Evolutionary conservation across 2,329 filamentous ascomycete genomes (phyloP).

Genomic region (Tolypocladium album): DNA sequence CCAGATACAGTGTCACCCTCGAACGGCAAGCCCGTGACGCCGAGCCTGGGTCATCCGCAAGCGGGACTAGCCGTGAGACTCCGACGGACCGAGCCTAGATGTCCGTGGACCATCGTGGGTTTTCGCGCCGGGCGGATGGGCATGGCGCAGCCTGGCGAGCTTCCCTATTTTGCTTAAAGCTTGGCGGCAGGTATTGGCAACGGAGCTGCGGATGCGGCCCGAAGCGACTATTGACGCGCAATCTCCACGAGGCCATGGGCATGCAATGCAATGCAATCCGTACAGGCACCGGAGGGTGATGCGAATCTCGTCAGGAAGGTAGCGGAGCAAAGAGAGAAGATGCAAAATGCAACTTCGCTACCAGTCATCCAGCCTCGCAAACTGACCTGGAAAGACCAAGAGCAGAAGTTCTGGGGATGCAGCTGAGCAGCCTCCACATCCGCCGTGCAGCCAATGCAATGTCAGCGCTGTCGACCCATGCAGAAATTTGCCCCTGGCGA

Average conservation of each 20-base stretch:
- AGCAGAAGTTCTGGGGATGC: neutral
- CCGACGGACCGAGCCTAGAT: neutral
- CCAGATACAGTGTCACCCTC: neutral
- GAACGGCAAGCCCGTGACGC: neutral
- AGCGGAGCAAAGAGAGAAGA: neutral
- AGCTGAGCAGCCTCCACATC: constrained; percentile 1
- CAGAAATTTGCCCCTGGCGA: neutral
- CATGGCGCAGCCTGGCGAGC: neutral
- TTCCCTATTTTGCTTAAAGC: neutral
- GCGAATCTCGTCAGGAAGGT: neutral
- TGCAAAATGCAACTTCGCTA: neutral
- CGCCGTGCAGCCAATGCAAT: neutral
- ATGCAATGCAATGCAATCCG: neutral
- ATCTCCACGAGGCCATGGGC: neutral
- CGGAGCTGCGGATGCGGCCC: no score
- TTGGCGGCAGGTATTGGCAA: neutral
- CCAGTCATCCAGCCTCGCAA: no score
- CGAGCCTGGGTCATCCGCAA: neutral
- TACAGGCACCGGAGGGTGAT: neutral
- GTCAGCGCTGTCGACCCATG: neutral
- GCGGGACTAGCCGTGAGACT: neutral
- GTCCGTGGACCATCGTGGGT: neutral
- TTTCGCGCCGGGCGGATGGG: neutral
- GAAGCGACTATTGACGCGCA: neutral
- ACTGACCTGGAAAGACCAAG: no score